Base-by-base conservation (phyloP, 1,284 basidiomycete species). In the Sporisorium reilianum region DNA sequence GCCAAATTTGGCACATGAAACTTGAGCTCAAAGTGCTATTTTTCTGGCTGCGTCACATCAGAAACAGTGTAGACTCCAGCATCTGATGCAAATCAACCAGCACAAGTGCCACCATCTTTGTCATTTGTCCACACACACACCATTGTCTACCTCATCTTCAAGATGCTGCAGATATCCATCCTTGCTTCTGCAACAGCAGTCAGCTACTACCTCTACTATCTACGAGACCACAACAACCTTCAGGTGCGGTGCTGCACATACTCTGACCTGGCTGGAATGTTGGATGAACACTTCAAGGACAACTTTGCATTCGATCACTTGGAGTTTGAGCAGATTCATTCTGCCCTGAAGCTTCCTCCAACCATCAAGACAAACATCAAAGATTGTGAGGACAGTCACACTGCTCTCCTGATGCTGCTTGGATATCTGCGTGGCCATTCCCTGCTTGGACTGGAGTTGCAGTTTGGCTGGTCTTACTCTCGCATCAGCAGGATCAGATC, bases 381-480 rank as follows among this genome's bases (percentile, higher is more conserved):
- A 49, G 28, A 49, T 28, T 18, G 22, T 10, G 28, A 49, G 46
- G 46, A 49, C 46, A 49, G 46, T 28, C 14, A 28, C 26, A 49
- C 30, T 28, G 46, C 46, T 14, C 28, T 49, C 14, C 30, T 49
- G 11, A 49, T 49, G 46, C 46, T 49, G 3, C 46, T 49, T 49
- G 28, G 46, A 3, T 49, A 49, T 49, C 46, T 49, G 6, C 18
- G n/a, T 23, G 46, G 46, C 18, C 16, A n/a, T 3, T 49, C 46
- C 32, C 46, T 49, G 16, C 25, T 14, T 12, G 46, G 28, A 4
- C 18, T 49, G 22, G 46, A 49, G 28, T 49, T 28, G 7, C 46
- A 49, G 16, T 49, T 32, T 49, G 46, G 46, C 46, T 49, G 46
- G 46, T 49, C 46, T 25, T 28, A 18, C 6, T 49, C 46, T n/a